These are phyloP conservation scores for Heliosperma pusillum DNA, from an alignment of 148 eudicot genomes.

Conservation along the genomic window DNA sequence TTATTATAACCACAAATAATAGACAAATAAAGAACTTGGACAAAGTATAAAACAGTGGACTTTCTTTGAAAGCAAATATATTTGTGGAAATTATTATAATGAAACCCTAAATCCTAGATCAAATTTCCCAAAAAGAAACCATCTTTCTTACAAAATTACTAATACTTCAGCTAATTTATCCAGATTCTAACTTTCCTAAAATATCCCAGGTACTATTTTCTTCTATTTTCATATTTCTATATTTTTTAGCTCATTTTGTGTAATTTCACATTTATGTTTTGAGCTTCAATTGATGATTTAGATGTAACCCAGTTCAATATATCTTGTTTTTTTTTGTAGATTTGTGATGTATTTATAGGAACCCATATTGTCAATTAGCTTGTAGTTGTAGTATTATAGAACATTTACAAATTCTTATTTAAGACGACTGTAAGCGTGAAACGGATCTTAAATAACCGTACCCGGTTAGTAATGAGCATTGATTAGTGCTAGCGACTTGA, in stretches of 20 bases:
- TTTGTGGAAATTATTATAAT: background rate
- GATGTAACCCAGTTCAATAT: constrained; percentile 11
- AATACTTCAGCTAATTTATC: constrained; percentile 10
- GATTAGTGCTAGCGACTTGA: too few species aligned
- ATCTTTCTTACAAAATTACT: constrained; percentile 8
- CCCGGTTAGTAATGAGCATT: too few species aligned
- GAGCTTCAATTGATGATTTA: constrained; percentile 8
- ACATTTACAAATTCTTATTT: too few species aligned
- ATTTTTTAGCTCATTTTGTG: constrained; percentile 10
- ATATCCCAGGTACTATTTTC: constrained; percentile 21
- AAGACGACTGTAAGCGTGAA: too few species aligned
- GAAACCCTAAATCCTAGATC: constrained; percentile 28
- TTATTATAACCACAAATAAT: too few species aligned
- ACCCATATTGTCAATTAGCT: constrained; percentile 24
- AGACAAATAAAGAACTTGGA: too few species aligned
- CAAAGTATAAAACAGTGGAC: constrained; percentile 12
- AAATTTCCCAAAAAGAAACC: background rate
- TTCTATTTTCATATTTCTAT: background rate
- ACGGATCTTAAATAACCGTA: too few species aligned
- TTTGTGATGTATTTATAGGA: constrained; percentile 16
- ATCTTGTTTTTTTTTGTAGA: background rate
- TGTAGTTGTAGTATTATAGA: background rate
- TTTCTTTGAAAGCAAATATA: background rate
- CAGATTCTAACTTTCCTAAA: background rate
- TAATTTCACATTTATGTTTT: background rate